phyloP scores from a whole-genome alignment of 306 rosid species.

The Ammopiptanthus mongolicus region DNA sequence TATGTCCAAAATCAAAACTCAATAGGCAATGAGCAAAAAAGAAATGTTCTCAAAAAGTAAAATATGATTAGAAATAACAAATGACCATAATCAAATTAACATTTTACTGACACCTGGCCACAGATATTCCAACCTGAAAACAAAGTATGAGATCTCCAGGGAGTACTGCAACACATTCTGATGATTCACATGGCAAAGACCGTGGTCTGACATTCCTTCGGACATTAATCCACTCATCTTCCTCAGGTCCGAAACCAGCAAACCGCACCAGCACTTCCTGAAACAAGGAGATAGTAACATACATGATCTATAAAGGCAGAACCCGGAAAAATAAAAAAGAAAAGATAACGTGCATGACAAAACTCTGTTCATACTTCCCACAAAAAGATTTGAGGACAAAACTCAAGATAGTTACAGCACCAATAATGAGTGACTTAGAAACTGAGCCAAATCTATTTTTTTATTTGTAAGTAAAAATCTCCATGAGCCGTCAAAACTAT shows the following conservation, averaged over 20 bases:
- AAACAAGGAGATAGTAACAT: conserved; percentile 22
- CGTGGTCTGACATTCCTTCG: conserved; percentile 84
- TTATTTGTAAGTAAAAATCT: not conserved
- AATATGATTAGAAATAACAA: not conserved
- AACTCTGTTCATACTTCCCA: not conserved
- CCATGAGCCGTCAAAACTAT: not conserved
- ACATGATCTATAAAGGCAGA: not conserved
- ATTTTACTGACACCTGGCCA: conserved; percentile 7
- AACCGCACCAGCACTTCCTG: conserved; percentile 90
- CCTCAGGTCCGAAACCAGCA: conserved; percentile 95
- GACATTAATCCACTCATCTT: conserved; percentile 94
- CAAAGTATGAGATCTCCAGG: conserved; percentile 97
- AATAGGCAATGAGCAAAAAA: not conserved
- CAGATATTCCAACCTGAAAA: conserved; percentile 69
- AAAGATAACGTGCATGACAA: not conserved
- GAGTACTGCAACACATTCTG: conserved; percentile 95
- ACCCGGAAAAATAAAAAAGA: not conserved
- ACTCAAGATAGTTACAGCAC: conserved; percentile 11
- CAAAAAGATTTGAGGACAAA: conserved; percentile 6
- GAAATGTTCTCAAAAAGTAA: not conserved
- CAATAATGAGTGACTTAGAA: not conserved
- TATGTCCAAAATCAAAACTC: conserved; percentile 19
- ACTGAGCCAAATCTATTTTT: conserved; percentile 8
- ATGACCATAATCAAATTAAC: conserved; percentile 3
- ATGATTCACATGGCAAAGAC: conserved; percentile 95